Percentiles rank a stretch among this genome's conserved stretches.
phyloP scores from a whole-genome alignment of 306 rosid species.

The Quercus mongolica region DNA sequence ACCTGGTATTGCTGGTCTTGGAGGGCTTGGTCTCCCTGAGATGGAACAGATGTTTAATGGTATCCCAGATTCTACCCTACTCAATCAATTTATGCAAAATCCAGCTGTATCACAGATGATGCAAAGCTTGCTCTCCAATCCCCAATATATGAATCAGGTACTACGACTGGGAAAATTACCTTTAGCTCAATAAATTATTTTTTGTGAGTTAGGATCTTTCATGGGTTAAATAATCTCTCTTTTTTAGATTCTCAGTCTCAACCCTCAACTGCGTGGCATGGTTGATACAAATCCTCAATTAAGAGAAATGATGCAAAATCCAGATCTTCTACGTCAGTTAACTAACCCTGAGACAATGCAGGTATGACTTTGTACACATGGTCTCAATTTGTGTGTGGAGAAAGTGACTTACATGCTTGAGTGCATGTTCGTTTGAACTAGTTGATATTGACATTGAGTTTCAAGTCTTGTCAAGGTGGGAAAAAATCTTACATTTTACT shows the following conservation, averaged over 20 bases:
- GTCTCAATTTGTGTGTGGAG: not conserved
- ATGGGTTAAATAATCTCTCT: not conserved
- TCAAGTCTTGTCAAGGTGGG: not conserved
- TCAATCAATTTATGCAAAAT: conserved; percentile 56
- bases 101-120: conserved; percentile 62
- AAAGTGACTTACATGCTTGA: not conserved
- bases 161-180: not conserved
- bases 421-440: not conserved
- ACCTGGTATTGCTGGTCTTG: conserved; percentile 40
- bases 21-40: conserved; percentile 48
- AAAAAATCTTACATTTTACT: not conserved
- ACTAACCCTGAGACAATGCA: conserved; percentile 55
- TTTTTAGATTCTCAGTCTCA: conserved; percentile 41
- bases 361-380: conserved; percentile 23
- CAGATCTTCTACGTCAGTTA: conserved; percentile 52
- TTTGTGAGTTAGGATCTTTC: not conserved
- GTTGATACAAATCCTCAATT: conserved; percentile 54
- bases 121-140: conserved; percentile 62
- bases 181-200: not conserved
- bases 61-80: conserved; percentile 33
- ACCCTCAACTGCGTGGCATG: conserved; percentile 52
- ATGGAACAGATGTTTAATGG: conserved; percentile 39
- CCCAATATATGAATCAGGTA: conserved; percentile 63
- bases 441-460: not conserved
- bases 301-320: conserved; percentile 68